Evolutionary conservation across 2,329 filamentous ascomycete species (phyloP).

Genomic region (Monosporascus cannonballus): DNA sequence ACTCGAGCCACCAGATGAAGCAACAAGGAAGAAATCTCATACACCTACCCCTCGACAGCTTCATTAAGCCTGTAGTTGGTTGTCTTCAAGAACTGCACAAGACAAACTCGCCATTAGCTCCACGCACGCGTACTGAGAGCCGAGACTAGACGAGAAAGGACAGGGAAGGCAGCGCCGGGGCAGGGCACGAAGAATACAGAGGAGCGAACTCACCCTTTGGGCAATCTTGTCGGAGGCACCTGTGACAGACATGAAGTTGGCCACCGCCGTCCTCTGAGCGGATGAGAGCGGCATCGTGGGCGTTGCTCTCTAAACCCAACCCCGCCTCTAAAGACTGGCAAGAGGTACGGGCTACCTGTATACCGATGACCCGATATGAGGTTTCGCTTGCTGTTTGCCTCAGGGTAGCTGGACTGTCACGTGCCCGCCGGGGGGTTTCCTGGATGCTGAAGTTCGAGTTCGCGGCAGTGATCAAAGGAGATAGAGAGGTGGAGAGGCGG

Average conservation of each 20-base stretch:
- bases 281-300: slow-evolving; percentile 14
- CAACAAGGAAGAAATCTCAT: slow-evolving; percentile 7
- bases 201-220: slow-evolving; percentile 13
- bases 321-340: neutral
- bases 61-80: slow-evolving; percentile 45
- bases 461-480: too few species aligned
- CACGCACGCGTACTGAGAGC: neutral
- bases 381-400: too few species aligned
- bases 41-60: slow-evolving; percentile 53
- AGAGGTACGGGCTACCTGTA: too few species aligned
- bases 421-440: too few species aligned
- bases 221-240: slow-evolving; percentile 22
- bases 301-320: neutral
- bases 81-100: slow-evolving; percentile 29
- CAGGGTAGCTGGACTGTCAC: too few species aligned
- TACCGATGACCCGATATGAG: too few species aligned
- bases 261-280: slow-evolving; percentile 19
- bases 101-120: neutral
- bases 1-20: slow-evolving; percentile 5
- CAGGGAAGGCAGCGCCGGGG: neutral
- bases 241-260: slow-evolving; percentile 24
- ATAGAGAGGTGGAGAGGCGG: too few species aligned
- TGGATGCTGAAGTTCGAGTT: too few species aligned
- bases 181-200: neutral
- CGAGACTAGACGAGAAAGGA: neutral